These are phyloP conservation scores for Discostella stelligera DNA, from an alignment of 352 stramenopile species.

Conservation along the genomic window DNA sequence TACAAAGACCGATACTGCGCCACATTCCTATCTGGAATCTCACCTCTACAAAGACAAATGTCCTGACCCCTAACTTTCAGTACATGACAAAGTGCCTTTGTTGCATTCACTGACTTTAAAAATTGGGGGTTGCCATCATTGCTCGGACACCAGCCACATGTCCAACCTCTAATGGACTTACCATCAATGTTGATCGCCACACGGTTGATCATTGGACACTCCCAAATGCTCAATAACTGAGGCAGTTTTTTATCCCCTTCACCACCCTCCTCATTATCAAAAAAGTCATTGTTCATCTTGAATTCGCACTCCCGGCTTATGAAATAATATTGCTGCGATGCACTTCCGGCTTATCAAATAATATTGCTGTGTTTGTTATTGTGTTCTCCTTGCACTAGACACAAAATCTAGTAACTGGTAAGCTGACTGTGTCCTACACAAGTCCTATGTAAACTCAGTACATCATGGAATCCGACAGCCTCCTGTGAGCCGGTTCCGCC, in stretches of 20 bases:
- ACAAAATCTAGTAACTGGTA: too few species aligned
- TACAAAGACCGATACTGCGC: not conserved
- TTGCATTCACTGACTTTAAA: not conserved
- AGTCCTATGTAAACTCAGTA: too few species aligned
- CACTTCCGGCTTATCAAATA: too few species aligned
- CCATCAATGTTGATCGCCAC: not conserved
- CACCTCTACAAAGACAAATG: not conserved
- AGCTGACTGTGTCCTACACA: too few species aligned
- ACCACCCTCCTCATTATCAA: too few species aligned
- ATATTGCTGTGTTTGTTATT: too few species aligned
- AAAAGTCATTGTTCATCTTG: too few species aligned
- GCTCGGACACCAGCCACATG: constrained; percentile 1
- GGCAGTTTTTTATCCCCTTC: not conserved
- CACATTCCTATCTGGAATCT: constrained; percentile 1
- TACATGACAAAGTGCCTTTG: constrained; percentile 7
- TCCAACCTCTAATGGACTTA: constrained; percentile 1
- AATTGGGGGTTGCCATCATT: not conserved
- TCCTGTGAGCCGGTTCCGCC: too few species aligned
- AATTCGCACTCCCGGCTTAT: too few species aligned
- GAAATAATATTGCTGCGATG: too few species aligned
- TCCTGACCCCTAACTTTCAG: not conserved
- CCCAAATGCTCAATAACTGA: not conserved
- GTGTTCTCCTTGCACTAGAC: too few species aligned
- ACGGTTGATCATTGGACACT: constrained; percentile 7
- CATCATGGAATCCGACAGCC: too few species aligned